Base-by-base conservation (phyloP, 805 yeast genomes). In the Ascoidea tarda region DNA sequence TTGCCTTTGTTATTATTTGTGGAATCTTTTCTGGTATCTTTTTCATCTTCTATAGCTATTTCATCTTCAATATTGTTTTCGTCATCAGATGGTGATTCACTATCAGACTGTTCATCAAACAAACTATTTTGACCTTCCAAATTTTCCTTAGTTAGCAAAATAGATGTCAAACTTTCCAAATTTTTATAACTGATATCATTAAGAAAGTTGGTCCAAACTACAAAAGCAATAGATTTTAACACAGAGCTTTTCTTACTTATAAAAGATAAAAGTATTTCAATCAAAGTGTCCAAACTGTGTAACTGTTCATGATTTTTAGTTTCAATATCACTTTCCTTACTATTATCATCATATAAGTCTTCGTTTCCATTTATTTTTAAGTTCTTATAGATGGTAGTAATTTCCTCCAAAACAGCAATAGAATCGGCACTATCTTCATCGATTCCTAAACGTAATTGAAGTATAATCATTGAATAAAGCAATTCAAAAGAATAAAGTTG, bases 81-180 rank as follows among this genome's bases (percentile, higher is more conserved):
- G 3, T 21, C 3, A 21, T 21, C 28, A 21, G 28, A 21, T 21
- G 28, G 28, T 21, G 28, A 21, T 0, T 65, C 73, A 1, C 74
- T 80, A 1, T 67, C 76, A 0, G 65, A 77, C 1, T 65, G 74
- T 42, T 73, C 82, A 5, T 69, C 75, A 62, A 90, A 90, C 60
- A 91, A 67, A 49, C 76, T 76, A 32, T 75, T 74, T 65, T 87
- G 93, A 1, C 97, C 97, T 58, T 82, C 81, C 56, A 81, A 78
- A 63, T 85, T 87, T 65, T 90, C 97, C 61, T 78, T 81, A 0
- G 95, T 74, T 16, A 68, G 58, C 50, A 84, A 63, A 16, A 83
- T 76, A 53, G 82, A 84, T 51, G 72, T 70, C 49, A 84, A 60
- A 31, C 78, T 65, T 8, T 69, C 66, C 38, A 84, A 58, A 49